Evolutionary conservation across 441 rosid species (phyloP), one percentile per base, ranked within the genome.

Genomic region (Bruguiera hainesii): DNA sequence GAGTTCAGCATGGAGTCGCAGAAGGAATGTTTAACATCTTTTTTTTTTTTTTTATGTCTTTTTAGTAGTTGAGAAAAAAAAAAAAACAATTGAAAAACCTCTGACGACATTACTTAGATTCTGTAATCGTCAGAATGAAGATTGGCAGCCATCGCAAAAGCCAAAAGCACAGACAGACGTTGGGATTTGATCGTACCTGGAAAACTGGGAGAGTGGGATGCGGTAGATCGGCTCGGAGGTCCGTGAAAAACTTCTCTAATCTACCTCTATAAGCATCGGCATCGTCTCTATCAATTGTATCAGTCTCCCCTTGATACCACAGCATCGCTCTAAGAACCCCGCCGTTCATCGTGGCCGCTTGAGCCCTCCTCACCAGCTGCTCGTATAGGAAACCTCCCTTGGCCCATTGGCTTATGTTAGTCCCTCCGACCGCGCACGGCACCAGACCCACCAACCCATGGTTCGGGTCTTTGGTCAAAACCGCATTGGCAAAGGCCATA

Each of bases 281-380:
- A 66, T 90, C 95, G 5, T 77, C 82, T 70, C 61, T 67, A 16
- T 23, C 74, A 1, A 21, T 20, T 3, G 96, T 78, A 67, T 93
- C 98, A 20, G 85, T 77, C 71, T 90, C 98, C 21, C 98, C 97
- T 67, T 93, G 97, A 72, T 86, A 93, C 98, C 97, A 93, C 37
- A 93, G 76, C 77, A 93, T 71, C n/a, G 78, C 91, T 73, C 69
- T 37, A 29, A 84, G 73, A 31, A 63, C 76, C 15, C 87, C 91
- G 3, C 88, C 89, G 37, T 74, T 61, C 6, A 56, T 79, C 67
- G 74, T 23, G 8, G 84, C 93, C 55, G 29, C 74, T 66, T 35
- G 74, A 1, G 89, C 81, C 58, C 97, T 74, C 76, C 56, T 69
- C 59, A 90, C 76, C 67, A 80, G 33, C 60, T 83, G 89, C 31